Evolutionary conservation across 306 rosid species (phyloP), one percentile per base, ranked within the genome.

Genomic region (Pyrus communis): DNA sequence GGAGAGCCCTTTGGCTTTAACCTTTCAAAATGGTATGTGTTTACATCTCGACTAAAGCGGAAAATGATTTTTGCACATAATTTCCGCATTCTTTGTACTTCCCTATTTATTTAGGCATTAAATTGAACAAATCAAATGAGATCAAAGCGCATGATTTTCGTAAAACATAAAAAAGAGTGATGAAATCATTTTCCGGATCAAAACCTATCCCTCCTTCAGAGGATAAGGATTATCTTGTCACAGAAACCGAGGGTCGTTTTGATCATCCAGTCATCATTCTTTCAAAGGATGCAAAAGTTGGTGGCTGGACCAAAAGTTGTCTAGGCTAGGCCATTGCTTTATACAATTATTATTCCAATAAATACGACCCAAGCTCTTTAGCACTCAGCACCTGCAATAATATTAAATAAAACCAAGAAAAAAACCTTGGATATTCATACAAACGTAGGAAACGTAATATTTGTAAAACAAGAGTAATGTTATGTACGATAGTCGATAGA

Each of bases 261-360:
- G 74, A 91, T 93, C 85, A 89, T 90, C 83, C 78, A 27, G 75
- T 75, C 86, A 87, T 89, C 90, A 89, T 89, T 85, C 86, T 89
- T 54, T 85, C 90, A 72, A 78, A 78, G 86, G 80, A 80, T 84
- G 61, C 77, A 81, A 86, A 89, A 85, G 89, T 70, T 80, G 67
- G 88, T 69, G 71, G 86, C 88, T 84, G 80, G 69, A 74, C 73
- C 78, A 77, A 90, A 89, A 86, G 96, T 85, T 28, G 33, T 9
- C 68, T 61, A 25, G 33, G 66, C 38, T 79, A 72, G 43, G 71
- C 79, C 80, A 80, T 87, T 84, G 76, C 83, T 88, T 88, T 81
- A 74, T 49, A 82, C 79, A 79, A 85, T 86, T 81, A 82, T 82
- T 83, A 64, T 81, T 74, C 75, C 82, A 72, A 85, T 82, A 78